Percentiles rank a stretch among this genome's conserved stretches.
phyloP scores from a whole-genome alignment of 225 moss, liverwort and hornwort genomes.

The Ulota crispa region DNA sequence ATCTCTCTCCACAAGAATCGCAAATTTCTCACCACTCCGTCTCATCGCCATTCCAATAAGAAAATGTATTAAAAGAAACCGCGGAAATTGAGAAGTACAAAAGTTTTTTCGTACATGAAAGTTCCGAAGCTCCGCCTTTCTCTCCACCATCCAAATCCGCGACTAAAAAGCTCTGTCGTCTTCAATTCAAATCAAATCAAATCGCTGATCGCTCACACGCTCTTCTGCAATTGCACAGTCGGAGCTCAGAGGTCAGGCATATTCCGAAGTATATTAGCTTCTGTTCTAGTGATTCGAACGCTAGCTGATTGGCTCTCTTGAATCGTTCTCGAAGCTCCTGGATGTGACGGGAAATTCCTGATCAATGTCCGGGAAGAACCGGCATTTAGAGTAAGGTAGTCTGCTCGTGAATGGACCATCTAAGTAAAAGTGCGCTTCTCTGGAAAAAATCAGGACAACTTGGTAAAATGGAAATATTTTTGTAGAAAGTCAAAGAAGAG shows the following conservation, averaged over 20 bases:
- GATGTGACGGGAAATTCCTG: neutral
- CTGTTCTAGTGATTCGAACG: conserved; percentile 12
- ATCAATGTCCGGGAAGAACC: too few relatives aligned
- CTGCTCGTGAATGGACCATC: too few relatives aligned
- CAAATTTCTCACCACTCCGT: neutral
- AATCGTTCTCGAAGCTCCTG: neutral
- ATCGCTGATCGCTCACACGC: neutral
- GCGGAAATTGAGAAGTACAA: neutral
- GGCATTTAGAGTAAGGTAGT: too few relatives aligned
- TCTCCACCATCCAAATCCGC: conserved; percentile 17
- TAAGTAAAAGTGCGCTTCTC: too few relatives aligned
- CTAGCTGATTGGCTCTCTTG: neutral
- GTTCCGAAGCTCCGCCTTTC: neutral
- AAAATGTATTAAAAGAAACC: neutral
- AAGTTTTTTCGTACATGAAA: neutral
- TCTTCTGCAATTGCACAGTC: neutral
- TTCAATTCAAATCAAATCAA: conserved; percentile 2
- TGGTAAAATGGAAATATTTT: too few relatives aligned
- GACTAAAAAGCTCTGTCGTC: neutral
- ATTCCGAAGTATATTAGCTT: conserved; percentile 30
- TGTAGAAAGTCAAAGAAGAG: too few relatives aligned
- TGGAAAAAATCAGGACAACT: too few relatives aligned
- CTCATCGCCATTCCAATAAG: neutral
- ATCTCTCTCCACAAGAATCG: neutral
- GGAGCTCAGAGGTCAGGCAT: neutral